Base-by-base conservation (phyloP, 331 rosid species). In the Cucumis variabilis region DNA sequence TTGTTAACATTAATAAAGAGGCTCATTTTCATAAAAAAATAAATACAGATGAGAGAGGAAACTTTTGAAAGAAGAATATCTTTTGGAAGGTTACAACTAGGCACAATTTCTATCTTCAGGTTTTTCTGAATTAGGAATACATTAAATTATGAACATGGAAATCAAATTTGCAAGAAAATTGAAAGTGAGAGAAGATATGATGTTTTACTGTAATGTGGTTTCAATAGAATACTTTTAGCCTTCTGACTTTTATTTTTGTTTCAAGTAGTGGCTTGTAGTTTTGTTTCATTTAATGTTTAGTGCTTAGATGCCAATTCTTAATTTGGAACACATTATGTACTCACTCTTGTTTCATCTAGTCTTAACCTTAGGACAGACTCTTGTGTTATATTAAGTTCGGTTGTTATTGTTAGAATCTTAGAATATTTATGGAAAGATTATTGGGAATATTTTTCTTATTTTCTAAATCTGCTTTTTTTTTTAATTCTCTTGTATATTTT, bases 141-240 rank as follows among this genome's bases (percentile, higher is more conserved):
- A 50, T 76, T 76, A 37, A 73, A 46, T 48, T 53, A 75, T 7
- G 33, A n/a, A 76, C 28, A 46, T 76, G 62, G 28, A 76, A 76
- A 20, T 75, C 58, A 21, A 46, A 44, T 76, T 76, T 20, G 6
- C 27, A 5, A 23, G 62, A n/a, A 11, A 46, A 46, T 46, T 76
- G 33, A 23, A n/a, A 44, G n/a, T 50, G 24, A 12, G 60, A 48
- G 24, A 75, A 75, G 30, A 44, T 73, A 15, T 44, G n/a, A 75
- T 75, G 80, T 75, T 75, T 17, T 75, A 75, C 82, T 75, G 82
- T 41, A 75, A 48, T 12, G 51, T 46, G 21, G 63, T 46, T 46
- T 44, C 60, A 23, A 9, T n/a, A 76, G 82, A 23, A 46, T 76
- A 76, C 33, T 46, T 48, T 46, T 46, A 76, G 33, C 82, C 82